Percentiles rank a stretch among this genome's conserved stretches.
phyloP scores from a whole-genome alignment of 140 eudicot genomes.

The Cichorium intybus region DNA sequence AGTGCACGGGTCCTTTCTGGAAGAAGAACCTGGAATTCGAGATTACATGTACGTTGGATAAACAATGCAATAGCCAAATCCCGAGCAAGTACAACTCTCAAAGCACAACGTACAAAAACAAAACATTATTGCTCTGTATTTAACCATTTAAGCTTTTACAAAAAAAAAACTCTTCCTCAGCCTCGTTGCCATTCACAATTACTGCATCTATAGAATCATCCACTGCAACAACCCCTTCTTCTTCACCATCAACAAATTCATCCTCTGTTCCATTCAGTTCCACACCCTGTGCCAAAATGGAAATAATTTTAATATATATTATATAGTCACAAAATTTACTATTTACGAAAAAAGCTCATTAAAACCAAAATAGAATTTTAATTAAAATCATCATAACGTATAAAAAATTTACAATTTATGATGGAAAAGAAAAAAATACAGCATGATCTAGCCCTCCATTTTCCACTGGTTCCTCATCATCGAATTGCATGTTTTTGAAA shows the following conservation, averaged over 20 bases:
- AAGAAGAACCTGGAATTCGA: no score
- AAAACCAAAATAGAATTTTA: no score
- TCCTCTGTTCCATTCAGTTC: constrained; percentile 56
- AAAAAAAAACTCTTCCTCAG: constrained; percentile 67
- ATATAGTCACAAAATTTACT: no score
- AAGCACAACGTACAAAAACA: constrained; percentile 7
- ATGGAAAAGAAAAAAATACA: constrained; percentile 32
- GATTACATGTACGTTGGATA: no score
- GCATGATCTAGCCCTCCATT: constrained; percentile 78
- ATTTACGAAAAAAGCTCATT: no score
- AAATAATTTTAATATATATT: no score
- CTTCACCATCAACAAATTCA: constrained; percentile 41
- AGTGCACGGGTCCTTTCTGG: no score
- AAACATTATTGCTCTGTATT: constrained; percentile 16
- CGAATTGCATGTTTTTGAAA: constrained; percentile 70
- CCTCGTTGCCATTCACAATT: constrained; percentile 82
- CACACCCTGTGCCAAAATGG: constrained; percentile 27
- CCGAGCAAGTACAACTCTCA: not conserved
- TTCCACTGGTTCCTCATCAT: constrained; percentile 57
- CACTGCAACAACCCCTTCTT: constrained; percentile 66
- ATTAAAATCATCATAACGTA: no score
- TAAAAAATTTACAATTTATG: no score
- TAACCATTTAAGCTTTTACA: constrained; percentile 15
- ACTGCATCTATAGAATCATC: constrained; percentile 96
- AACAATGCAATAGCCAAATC: not conserved